Base-by-base conservation (phyloP, 2,329 filamentous ascomycete species). In the Colletotrichum eremochloae region DNA sequence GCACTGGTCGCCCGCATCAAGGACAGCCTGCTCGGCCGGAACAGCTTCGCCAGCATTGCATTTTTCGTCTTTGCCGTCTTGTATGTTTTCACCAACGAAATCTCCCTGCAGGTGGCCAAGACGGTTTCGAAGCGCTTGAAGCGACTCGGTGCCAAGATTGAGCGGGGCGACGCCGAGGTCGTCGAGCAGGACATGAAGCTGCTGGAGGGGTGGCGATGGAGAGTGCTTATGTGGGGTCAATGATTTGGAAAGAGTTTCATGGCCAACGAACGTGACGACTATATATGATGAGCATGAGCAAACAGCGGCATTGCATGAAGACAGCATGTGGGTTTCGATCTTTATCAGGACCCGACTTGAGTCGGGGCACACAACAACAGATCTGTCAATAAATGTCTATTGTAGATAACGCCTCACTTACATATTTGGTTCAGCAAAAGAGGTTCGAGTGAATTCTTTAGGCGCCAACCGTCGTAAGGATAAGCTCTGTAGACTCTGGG, bases 1-100 rank as follows among this genome's bases (percentile, higher is more conserved):
- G 81, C 82, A 2, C 82, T 90, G 5, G 79, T 90, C 38, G 75
- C 82, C 4, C 84, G 87, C 63, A 87, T 90, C 76, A 81, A 86
- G 66, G 79, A 81, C 57, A 82, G 83, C 8, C 77, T 87, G 1
- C 79, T 83, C 12, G 84, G 86, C 5, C 82, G 81, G 18, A 84
- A 84, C 18, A 77, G 82, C 2, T 77, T 89, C 36, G 87, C 87
- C 1, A 84, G 84, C 46, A 73, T 89, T 12, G 85, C 86, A 11
- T 85, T 88, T 74, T 85, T 90, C 42, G 86, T 90, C 3, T 86
- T 90, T 74, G 85, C 87, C 2, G 85, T 89, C 29, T 80, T 90
- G 50, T 90, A 88, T 77, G 84, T 90, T 15, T 90, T 90, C 74
- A 84, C 86, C 76, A 89, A 88, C 76, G 88, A 90, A 78, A 88